Conservation (phyloP, 2,329 filamentous ascomycete genomes). For the Calonectria pseudoturangicola region DNA sequence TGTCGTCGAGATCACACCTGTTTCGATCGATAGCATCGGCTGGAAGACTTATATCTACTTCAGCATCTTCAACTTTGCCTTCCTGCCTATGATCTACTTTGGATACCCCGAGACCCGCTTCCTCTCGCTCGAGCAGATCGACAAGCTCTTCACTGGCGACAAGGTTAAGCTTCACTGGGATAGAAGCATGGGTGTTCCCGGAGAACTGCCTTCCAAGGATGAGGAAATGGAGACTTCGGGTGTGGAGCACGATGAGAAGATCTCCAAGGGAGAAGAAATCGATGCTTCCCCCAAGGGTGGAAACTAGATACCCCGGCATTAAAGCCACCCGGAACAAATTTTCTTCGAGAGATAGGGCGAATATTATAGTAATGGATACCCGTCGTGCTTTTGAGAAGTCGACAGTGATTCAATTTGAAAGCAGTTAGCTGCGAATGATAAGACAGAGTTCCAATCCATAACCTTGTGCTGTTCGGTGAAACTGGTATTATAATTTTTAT, state of each 20-base stretch:
- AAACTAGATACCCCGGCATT: conserved; percentile 21
- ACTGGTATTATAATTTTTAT: too few species aligned
- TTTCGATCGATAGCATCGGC: conserved; percentile 61
- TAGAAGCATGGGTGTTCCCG: conserved; percentile 57
- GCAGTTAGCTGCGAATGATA: background rate
- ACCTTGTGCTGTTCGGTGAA: too few species aligned
- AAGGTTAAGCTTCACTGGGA: conserved; percentile 59
- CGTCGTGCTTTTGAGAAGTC: background rate
- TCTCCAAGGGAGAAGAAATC: background rate
- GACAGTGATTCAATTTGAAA: background rate
- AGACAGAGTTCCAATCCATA: too few species aligned
- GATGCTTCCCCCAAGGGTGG: background rate
- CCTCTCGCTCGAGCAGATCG: conserved; percentile 70
- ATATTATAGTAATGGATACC: conserved; percentile 25
- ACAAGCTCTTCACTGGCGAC: conserved; percentile 60
- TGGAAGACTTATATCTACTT: conserved; percentile 63
- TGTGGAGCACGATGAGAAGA: conserved; percentile 49
- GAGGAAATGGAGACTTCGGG: conserved; percentile 43
- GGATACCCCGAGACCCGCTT: conserved; percentile 70
- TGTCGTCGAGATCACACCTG: conserved; percentile 62
- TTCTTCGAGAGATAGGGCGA: background rate
- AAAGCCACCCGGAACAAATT: background rate
- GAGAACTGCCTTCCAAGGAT: conserved; percentile 50
- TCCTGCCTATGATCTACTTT: conserved; percentile 67
- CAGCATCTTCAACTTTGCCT: conserved; percentile 60